Conservation (phyloP, 208 protist genomes). For the Crithidia fasciculata region DNA sequence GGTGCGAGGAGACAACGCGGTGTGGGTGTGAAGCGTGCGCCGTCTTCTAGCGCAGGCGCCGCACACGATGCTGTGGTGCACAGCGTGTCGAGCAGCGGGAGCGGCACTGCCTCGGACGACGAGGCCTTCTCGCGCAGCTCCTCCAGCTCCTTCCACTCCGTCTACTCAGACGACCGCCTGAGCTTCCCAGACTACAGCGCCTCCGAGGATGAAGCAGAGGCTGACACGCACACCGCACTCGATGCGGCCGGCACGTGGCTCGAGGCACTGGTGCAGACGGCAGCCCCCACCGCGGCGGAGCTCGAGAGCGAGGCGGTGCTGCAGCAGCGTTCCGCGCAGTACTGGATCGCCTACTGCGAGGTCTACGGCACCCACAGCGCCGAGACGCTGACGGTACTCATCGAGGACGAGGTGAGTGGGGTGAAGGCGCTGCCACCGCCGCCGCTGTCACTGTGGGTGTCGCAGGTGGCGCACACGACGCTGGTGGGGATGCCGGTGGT, state of each 20-base stretch:
- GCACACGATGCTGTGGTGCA: not conserved
- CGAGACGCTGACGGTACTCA: constrained; percentile 53
- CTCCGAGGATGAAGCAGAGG: constrained; percentile 4
- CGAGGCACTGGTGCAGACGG: constrained; percentile 24
- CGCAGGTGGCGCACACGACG: constrained; percentile 46
- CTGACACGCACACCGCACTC: constrained; percentile 7
- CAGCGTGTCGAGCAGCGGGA: not conserved
- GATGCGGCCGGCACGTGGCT: constrained; percentile 43
- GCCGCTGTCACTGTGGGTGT: constrained; percentile 52
- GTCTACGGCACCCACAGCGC: constrained; percentile 76
- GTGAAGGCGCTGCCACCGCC: constrained; percentile 59
- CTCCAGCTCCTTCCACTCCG: constrained; percentile 34
- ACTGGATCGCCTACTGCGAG: constrained; percentile 78
- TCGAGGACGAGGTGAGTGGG: constrained; percentile 52
- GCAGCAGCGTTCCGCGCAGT: constrained; percentile 53
- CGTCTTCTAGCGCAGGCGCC: not conserved
- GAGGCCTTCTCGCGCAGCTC: constrained; percentile 19
- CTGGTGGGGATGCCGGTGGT: constrained; percentile 50
- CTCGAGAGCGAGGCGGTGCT: constrained; percentile 44
- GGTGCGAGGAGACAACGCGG: not conserved
- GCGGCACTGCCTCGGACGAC: not conserved
- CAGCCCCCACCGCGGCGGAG: constrained; percentile 26
- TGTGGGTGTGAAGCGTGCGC: not conserved
- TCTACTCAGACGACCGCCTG: constrained; percentile 53
- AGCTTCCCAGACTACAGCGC: constrained; percentile 33